Evolutionary conservation across 2,329 filamentous ascomycete genomes (phyloP).

Genomic region (Fusarium coffeatum): DNA sequence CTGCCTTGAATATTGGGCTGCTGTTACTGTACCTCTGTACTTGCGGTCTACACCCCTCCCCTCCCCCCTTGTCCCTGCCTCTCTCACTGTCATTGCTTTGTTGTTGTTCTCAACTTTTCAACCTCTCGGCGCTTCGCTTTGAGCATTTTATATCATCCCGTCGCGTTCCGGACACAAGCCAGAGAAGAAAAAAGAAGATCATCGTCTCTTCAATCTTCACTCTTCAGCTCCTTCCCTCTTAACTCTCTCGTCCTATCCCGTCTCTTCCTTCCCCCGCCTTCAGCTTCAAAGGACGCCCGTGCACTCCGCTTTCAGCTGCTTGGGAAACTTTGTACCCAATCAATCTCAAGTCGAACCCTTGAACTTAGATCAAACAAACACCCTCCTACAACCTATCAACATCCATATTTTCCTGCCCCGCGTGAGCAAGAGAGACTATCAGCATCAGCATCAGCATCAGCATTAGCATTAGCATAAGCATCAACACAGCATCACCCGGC

Average conservation of each 20-base stretch:
- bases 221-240: neutral
- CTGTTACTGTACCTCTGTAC: neutral
- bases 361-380: conserved; percentile 18
- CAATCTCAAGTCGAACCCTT: conserved; percentile 13
- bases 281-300: conserved; percentile 35
- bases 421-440: conserved; percentile 26
- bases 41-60: conserved; percentile 13
- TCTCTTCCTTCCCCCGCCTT: conserved; percentile 26
- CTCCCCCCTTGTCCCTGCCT: conserved; percentile 7
- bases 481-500: conserved; percentile 23
- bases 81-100: conserved; percentile 26
- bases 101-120: conserved; percentile 1
- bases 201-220: neutral
- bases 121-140: conserved; percentile 1
- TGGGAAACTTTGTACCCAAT: conserved; percentile 11
- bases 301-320: conserved; percentile 28
- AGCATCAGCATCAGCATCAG: conserved; percentile 23
- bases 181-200: neutral
- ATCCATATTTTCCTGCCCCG: conserved; percentile 26
- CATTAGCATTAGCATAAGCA: conserved; percentile 18
- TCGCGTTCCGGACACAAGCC: conserved; percentile 7
- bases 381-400: conserved; percentile 7
- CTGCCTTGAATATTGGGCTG: neutral
- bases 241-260: neutral
- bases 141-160: conserved; percentile 12